Base-by-base conservation (phyloP, 805 yeast species). In the Sporopachydermia lactativora region DNA sequence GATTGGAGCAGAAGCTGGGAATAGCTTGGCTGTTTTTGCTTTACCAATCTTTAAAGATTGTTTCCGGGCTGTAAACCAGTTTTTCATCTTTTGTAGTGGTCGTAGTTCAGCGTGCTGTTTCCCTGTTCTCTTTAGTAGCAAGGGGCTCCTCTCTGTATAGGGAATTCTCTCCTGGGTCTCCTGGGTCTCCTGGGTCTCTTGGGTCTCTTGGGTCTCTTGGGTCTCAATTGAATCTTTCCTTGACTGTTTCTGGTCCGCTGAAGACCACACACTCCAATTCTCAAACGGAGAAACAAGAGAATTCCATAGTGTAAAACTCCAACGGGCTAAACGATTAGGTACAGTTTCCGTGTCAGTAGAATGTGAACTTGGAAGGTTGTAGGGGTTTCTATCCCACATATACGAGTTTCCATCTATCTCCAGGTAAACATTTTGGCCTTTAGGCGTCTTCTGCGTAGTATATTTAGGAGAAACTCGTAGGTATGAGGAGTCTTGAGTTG, bases 341-440 rank as follows among this genome's bases (percentile, higher is more conserved):
- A 24, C n/a, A 8, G 8, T 24, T 24, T 24, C 13, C 31, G 8
- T 8, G 8, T 24, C 31, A 8, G 8, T n/a, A 8, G 8, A 8
- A 8, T 24, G 13, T 8, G 31, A 8, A n/a, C n/a, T n/a, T n/a
- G n/a, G n/a, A 8, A 24, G 31, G 13, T 24, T 24, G n/a, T 24
- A 24, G n/a, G 31, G 31, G n/a, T 24, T 24, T n/a, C n/a, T 24
- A n/a, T 24, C 31, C 31, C 31, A 24, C 31, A 24, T 24, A n/a
- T 24, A 24, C n/a, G 31, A 24, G 8, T n/a, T n/a, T 8, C n/a
- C n/a, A 24, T 24, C n/a, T 24, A 24, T n/a, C 8, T n/a, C 8
- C n/a, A 24, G 31, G 31, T 24, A 24, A 8, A 24, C 31, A 24
- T 24, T n/a, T 24, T 24, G 13, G n/a, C 31, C 31, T 24, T n/a